Percentiles rank a stretch among this genome's conserved stretches.
Conservation (phyloP, 2,329 filamentous ascomycete genomes). For the Aspergillus chevalieri region DNA sequence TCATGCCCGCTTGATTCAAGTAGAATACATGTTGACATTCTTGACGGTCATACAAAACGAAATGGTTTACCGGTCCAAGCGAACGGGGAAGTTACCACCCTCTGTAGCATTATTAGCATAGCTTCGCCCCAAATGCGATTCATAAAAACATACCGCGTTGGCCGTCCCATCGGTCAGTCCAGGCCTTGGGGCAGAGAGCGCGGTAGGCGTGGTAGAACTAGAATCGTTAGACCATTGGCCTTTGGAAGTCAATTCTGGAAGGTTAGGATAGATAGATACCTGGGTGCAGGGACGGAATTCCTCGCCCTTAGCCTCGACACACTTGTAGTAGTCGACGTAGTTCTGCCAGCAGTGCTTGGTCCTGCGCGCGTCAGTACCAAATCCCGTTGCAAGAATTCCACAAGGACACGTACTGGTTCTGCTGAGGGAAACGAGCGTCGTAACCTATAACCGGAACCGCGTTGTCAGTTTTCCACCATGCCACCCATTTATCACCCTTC, state of each 20-base stretch:
- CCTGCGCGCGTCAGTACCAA: slow-evolving; percentile 27
- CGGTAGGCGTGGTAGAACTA: slow-evolving; percentile 96
- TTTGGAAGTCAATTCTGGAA: not conserved
- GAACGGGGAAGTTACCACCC: slow-evolving; percentile 51
- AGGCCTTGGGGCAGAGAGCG: slow-evolving; percentile 92
- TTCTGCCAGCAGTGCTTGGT: slow-evolving; percentile 99
- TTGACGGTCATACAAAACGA: slow-evolving; percentile 13
- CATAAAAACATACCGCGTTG: slow-evolving; percentile 69
- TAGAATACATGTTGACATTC: slow-evolving; percentile 36
- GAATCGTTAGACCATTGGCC: not conserved
- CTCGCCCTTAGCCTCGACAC: slow-evolving; percentile 96
- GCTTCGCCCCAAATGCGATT: not conserved
- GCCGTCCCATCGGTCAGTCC: slow-evolving; percentile 93
- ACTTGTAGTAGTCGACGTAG: slow-evolving; percentile 99
- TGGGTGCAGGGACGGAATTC: slow-evolving; percentile 95
- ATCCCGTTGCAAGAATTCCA: not conserved
- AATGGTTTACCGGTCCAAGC: slow-evolving; percentile 40
- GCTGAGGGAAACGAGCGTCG: slow-evolving; percentile 97
- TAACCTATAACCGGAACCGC: slow-evolving; percentile 61
- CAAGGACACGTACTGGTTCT: slow-evolving; percentile 57
- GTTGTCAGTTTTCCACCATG: slow-evolving; percentile 20
- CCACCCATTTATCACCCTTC: slow-evolving; percentile 1
- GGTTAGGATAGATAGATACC: slow-evolving; percentile 57
- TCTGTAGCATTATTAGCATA: slow-evolving; percentile 30
- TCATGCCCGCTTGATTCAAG: slow-evolving; percentile 27